A percentile compares a stretch with the other conserved stretches of the same genome.
These are phyloP conservation scores for Metarhizium brunneum DNA, from an alignment of 2,329 filamentous ascomycete genomes.

Conservation along the genomic window DNA sequence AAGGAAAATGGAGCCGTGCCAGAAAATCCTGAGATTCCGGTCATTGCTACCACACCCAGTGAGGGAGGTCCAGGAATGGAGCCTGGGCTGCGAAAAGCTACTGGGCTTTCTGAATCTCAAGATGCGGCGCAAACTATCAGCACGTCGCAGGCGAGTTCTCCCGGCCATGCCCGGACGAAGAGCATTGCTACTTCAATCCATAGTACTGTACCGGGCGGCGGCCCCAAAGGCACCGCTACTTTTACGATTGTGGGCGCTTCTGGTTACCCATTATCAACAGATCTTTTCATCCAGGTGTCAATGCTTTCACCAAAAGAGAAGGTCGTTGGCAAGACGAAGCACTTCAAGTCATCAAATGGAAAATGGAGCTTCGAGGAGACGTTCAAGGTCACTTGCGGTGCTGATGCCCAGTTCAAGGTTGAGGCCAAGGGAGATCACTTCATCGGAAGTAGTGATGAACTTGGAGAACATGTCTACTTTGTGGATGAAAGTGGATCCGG, in stretches of 20 bases:
- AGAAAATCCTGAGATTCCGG: constrained; percentile 31
- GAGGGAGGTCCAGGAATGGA: constrained; percentile 25
- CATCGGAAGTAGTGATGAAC: constrained; percentile 72
- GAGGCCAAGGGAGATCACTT: constrained; percentile 77
- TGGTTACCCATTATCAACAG: constrained; percentile 66
- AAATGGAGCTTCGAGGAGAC: constrained; percentile 65
- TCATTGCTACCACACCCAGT: constrained; percentile 14
- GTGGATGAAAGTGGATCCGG: constrained; percentile 69
- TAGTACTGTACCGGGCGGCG: constrained; percentile 50
- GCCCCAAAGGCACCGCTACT: constrained; percentile 63
- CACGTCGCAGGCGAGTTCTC: constrained; percentile 17
- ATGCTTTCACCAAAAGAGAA: constrained; percentile 62
- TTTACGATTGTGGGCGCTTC: constrained; percentile 73
- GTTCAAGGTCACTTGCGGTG: constrained; percentile 67
- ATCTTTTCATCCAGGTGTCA: constrained; percentile 69
- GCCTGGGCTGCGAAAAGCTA: constrained; percentile 32
- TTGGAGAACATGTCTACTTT: constrained; percentile 84
- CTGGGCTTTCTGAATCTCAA: constrained; percentile 25
- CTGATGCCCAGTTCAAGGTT: constrained; percentile 80
- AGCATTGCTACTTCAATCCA: constrained; percentile 57
- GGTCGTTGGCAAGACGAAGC: constrained; percentile 84
- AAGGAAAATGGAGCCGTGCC: constrained; percentile 43
- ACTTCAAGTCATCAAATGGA: constrained; percentile 64
- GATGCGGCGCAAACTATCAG: constrained; percentile 15
- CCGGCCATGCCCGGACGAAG: constrained; percentile 40